phyloP scores from a whole-genome alignment of 768 basidiomycete species.

The Coprinopsis marcescibilis region DNA sequence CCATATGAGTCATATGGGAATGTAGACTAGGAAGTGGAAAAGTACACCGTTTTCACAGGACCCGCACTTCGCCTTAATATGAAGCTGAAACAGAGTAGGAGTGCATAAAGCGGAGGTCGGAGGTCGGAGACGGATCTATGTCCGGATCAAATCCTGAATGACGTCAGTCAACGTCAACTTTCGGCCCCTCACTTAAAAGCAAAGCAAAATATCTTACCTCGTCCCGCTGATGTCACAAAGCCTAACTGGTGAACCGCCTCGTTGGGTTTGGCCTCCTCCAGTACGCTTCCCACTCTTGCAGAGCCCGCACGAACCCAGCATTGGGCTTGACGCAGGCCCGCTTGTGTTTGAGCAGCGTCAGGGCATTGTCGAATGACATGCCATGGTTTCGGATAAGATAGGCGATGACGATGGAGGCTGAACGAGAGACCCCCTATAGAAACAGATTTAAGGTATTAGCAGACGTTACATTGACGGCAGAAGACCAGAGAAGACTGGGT shows the following conservation, averaged over 20 bases:
- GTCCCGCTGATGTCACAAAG: too few relatives aligned
- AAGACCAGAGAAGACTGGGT: not conserved
- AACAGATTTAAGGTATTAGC: not conserved
- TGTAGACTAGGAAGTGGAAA: too few relatives aligned
- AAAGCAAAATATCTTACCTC: too few relatives aligned
- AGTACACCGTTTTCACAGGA: too few relatives aligned
- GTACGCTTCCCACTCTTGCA: constrained; percentile 51
- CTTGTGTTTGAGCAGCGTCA: constrained; percentile 53
- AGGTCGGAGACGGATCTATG: too few relatives aligned
- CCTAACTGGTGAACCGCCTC: constrained; percentile 22
- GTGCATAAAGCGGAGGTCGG: too few relatives aligned
- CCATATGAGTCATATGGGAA: too few relatives aligned
- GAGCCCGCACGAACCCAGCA: constrained; percentile 59
- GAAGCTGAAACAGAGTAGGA: too few relatives aligned
- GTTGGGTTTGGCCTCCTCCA: constrained; percentile 15
- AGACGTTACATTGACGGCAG: not conserved
- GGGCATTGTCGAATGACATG: constrained; percentile 67
- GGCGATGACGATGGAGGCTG: constrained; percentile 70
- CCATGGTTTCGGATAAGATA: constrained; percentile 72
- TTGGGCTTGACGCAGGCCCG: constrained; percentile 76
- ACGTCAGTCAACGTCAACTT: too few relatives aligned
- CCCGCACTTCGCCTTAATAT: too few relatives aligned
- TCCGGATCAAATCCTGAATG: too few relatives aligned
- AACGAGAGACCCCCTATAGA: constrained; percentile 69
- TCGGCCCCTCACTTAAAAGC: too few relatives aligned